Evolutionary conservation across 768 basidiomycete genomes (phyloP).

Genomic region (Boletellus emodensis): DNA sequence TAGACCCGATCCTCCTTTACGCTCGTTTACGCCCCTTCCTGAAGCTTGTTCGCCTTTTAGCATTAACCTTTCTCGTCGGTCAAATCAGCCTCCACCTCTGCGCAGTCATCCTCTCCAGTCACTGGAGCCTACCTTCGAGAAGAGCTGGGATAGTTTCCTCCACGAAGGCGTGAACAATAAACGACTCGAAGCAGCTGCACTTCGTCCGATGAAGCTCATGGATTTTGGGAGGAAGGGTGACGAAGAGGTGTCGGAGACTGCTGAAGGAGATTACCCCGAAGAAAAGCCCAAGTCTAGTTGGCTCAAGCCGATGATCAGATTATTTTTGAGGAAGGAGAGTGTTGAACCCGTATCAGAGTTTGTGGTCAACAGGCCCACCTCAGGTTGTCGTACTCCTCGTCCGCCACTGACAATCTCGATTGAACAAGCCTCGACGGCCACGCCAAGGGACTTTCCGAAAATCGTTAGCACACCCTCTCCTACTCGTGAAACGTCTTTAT

Average conservation of each 20-base stretch:
- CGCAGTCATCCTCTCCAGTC: constrained; percentile 22
- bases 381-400: constrained; percentile 16
- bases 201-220: constrained; percentile 39
- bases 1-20: constrained; percentile 28
- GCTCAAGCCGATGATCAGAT: constrained; percentile 35
- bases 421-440: constrained; percentile 34
- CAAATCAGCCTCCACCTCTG: constrained; percentile 32
- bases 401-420: constrained; percentile 44
- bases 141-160: constrained; percentile 46
- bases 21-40: constrained; percentile 53
- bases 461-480: constrained; percentile 29
- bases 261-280: constrained; percentile 22
- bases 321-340: constrained; percentile 26
- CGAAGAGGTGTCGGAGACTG: constrained; percentile 24
- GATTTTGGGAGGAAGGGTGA: constrained; percentile 40
- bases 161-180: constrained; percentile 21
- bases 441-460: constrained; percentile 23
- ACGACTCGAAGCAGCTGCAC: constrained; percentile 23
- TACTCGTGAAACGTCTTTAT: constrained; percentile 22
- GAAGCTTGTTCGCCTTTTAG: constrained; percentile 29
- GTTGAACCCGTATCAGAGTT: constrained; percentile 14
- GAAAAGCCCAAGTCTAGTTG: constrained; percentile 26
- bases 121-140: constrained; percentile 32
- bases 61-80: constrained; percentile 36
- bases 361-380: constrained; percentile 15